phyloP scores from a whole-genome alignment of 768 basidiomycete species.

The Omphalotus guepiniiformis region DNA sequence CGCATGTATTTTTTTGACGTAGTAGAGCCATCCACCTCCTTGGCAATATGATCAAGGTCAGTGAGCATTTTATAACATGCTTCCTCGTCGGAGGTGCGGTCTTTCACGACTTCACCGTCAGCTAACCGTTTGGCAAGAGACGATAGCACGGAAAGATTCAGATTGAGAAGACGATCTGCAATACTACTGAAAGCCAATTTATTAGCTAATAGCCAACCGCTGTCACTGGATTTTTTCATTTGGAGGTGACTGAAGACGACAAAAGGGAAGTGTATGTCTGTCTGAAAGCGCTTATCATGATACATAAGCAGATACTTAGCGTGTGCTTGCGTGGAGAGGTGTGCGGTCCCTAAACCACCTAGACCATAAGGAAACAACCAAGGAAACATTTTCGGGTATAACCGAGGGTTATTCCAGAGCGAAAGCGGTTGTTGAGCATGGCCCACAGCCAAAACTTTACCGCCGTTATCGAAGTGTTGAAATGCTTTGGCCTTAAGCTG shows the following conservation, averaged over 20 bases:
- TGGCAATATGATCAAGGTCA: neutral
- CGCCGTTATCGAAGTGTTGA: neutral
- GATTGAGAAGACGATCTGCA: neutral
- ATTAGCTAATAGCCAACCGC: neutral
- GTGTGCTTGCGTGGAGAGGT: neutral
- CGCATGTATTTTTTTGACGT: constrained; percentile 3
- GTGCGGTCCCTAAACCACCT: neutral
- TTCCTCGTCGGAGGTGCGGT: neutral
- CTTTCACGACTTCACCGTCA: neutral
- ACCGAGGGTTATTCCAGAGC: neutral
- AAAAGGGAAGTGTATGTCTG: neutral
- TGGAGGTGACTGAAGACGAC: neutral
- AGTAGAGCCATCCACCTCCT: neutral
- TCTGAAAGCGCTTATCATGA: constrained; percentile 1
- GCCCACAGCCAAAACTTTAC: neutral
- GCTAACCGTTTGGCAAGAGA: neutral
- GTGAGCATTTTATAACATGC: neutral
- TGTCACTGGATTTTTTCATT: neutral
- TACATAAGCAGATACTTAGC: neutral
- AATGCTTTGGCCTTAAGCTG: neutral
- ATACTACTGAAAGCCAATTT: neutral
- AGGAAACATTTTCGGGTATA: constrained; percentile 3
- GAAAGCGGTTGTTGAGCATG: neutral
- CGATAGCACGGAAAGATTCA: neutral
- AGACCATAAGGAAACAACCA: constrained; percentile 7